Percentiles rank a stretch among this genome's conserved stretches.
Conservation (phyloP, 305 asterid genomes). For the Ilex paraguariensis region DNA sequence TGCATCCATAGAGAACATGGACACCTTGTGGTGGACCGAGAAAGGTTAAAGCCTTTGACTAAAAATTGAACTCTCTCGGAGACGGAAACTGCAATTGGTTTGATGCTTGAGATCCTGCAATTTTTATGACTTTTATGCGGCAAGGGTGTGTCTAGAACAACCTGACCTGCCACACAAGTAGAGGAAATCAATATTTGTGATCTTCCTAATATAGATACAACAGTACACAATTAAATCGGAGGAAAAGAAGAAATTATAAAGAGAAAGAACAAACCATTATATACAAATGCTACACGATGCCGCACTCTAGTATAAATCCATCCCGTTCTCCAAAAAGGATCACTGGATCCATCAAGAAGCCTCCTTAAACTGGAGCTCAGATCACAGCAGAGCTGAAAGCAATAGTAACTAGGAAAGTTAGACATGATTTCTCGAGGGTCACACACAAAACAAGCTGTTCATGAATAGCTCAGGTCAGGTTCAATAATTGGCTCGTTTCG, state of each 20-base stretch:
- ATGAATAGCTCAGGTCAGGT: neutral
- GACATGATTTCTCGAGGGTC: neutral
- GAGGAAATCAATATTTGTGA: slow-evolving; percentile 13
- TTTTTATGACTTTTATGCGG: slow-evolving; percentile 35
- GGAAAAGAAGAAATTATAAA: slow-evolving; percentile 4
- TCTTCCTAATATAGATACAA: neutral
- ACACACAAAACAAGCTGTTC: neutral
- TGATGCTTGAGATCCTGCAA: slow-evolving; percentile 66
- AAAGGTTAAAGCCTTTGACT: slow-evolving; percentile 70
- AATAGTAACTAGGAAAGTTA: slow-evolving; percentile 13
- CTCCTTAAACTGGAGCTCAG: slow-evolving; percentile 63
- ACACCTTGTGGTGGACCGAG: slow-evolving; percentile 73
- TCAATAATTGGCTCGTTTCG: too few relatives aligned
- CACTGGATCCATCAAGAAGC: slow-evolving; percentile 69
- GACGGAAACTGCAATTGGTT: slow-evolving; percentile 81
- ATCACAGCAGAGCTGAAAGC: slow-evolving; percentile 70
- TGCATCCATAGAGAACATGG: slow-evolving; percentile 1
- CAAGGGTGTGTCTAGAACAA: slow-evolving; percentile 67
- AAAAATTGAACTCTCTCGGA: slow-evolving; percentile 64
- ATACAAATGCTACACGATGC: slow-evolving; percentile 66
- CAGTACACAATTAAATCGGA: neutral
- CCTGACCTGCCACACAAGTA: slow-evolving; percentile 59
- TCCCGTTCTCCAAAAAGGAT: slow-evolving; percentile 87
- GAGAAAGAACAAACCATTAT: slow-evolving; percentile 50
- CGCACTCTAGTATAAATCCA: slow-evolving; percentile 88